A percentile compares a stretch with the other conserved stretches of the same genome.
Conservation (phyloP, 495 filamentous ascomycete genomes). For the Penicillium steckii region DNA sequence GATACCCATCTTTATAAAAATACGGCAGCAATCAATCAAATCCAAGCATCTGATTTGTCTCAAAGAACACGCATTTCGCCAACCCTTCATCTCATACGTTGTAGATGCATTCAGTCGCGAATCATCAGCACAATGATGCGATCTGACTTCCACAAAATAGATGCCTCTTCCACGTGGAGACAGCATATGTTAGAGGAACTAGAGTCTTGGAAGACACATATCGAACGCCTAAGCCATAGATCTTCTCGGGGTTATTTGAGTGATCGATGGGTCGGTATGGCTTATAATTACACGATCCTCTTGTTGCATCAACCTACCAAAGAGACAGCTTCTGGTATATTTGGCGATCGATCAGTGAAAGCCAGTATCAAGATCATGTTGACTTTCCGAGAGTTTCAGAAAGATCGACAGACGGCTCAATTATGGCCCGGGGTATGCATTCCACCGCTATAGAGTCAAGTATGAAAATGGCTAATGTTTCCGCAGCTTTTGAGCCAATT, state of each 20-base stretch:
- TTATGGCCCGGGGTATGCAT: constrained; percentile 23
- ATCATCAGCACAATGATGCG: constrained; percentile 22
- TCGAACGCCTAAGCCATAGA: constrained; percentile 15
- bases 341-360: constrained; percentile 12
- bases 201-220: constrained; percentile 16
- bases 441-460: too few relatives aligned
- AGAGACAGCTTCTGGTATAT: constrained; percentile 5
- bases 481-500: constrained; percentile 22
- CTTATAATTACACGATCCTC: constrained; percentile 21
- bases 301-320: constrained; percentile 18
- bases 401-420: constrained; percentile 23
- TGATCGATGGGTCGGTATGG: constrained; percentile 25
- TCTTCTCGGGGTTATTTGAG: constrained; percentile 16
- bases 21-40: neutral
- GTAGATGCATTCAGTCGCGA: constrained; percentile 20
- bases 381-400: constrained; percentile 20
- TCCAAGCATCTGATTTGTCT: neutral
- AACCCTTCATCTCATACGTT: constrained; percentile 20
- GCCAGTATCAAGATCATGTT: constrained; percentile 16
- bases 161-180: constrained; percentile 13
- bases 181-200: constrained; percentile 18
- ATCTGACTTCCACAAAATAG: constrained; percentile 11
- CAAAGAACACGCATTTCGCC: constrained; percentile 21
- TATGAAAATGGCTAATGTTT: neutral
- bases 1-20: constrained; percentile 11